Percentiles rank a stretch among this genome's conserved stretches.
Evolutionary conservation across 495 filamentous ascomycete genomes (phyloP).

Genomic region (Neurospora terricola): DNA sequence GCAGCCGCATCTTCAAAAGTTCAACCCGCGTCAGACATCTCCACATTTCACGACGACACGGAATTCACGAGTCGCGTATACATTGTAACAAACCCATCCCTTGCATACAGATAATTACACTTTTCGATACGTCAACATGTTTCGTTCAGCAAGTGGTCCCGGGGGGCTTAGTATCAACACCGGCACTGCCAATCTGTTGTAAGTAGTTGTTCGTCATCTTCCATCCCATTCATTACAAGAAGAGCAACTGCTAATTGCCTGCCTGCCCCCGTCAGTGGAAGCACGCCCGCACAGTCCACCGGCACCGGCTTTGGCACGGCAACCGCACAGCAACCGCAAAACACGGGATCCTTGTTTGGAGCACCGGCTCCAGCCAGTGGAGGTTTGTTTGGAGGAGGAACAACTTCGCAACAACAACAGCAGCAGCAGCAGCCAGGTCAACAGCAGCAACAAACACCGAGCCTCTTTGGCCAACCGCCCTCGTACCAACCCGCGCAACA

Average conservation of each 20-base stretch:
- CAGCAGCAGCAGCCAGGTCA: conserved; percentile 1
- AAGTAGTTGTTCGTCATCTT: conserved; percentile 14
- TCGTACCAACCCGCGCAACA: conserved; percentile 8
- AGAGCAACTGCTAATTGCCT: too few species aligned
- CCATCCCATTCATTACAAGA: background rate
- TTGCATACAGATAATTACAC: background rate
- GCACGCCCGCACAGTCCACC: conserved; percentile 29
- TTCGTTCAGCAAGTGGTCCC: conserved; percentile 54
- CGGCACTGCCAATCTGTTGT: conserved; percentile 60
- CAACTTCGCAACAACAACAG: conserved; percentile 1
- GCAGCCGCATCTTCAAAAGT: background rate
- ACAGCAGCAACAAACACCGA: conserved; percentile 12
- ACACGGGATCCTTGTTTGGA: conserved; percentile 14
- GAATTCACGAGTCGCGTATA: background rate
- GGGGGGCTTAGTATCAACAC: conserved; percentile 71
- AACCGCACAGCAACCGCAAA: conserved; percentile 14
- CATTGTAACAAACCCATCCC: background rate
- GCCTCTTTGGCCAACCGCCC: conserved; percentile 14
- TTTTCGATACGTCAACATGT: background rate
- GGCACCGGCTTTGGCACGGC: conserved; percentile 43
- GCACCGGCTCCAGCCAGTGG: conserved; percentile 20
- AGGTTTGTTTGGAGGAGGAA: conserved; percentile 18
- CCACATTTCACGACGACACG: background rate
- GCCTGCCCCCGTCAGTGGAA: conserved; percentile 19
- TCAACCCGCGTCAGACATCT: background rate